These are phyloP conservation scores for Magnaporthiopsis incrustans DNA, from an alignment of 2,329 filamentous ascomycete species.

Conservation along the genomic window DNA sequence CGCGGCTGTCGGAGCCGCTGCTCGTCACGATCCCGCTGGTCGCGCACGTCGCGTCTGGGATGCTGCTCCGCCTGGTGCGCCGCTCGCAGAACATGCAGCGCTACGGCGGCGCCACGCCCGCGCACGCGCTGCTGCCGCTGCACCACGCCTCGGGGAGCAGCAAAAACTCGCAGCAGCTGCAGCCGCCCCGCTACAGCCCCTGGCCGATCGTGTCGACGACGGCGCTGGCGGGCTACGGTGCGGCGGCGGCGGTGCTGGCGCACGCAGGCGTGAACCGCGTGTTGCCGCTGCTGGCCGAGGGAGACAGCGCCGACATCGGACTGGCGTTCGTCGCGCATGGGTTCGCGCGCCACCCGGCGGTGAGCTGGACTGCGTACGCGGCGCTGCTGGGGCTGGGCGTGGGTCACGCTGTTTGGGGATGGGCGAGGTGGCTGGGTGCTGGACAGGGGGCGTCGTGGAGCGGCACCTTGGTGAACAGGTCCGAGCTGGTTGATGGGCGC, in stretches of 20 bases:
- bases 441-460: constrained; percentile 48
- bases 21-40: constrained; percentile 68
- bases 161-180: constrained; percentile 14
- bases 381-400: constrained; percentile 60
- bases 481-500: constrained; percentile 33
- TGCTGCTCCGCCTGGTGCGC: constrained; percentile 69
- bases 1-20: constrained; percentile 68
- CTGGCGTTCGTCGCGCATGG: constrained; percentile 79
- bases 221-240: constrained; percentile 62
- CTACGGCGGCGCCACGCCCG: constrained; percentile 63
- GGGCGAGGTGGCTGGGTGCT: constrained; percentile 70
- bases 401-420: constrained; percentile 80
- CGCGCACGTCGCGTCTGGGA: constrained; percentile 68
- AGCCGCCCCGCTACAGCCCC: constrained; percentile 18
- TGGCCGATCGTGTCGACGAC: constrained; percentile 70
- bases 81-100: constrained; percentile 61
- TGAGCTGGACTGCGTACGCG: constrained; percentile 62
- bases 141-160: constrained; percentile 20
- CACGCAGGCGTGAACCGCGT: constrained; percentile 72
- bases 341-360: constrained; percentile 61
- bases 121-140: constrained; percentile 30
- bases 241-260: constrained; percentile 56
- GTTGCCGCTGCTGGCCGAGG: constrained; percentile 68
- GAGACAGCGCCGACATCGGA: constrained; percentile 79
- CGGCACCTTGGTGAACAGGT: constrained; percentile 22